Evolutionary conservation across 208 protist species (phyloP).

Genomic region (Trypanosoma mega): DNA sequence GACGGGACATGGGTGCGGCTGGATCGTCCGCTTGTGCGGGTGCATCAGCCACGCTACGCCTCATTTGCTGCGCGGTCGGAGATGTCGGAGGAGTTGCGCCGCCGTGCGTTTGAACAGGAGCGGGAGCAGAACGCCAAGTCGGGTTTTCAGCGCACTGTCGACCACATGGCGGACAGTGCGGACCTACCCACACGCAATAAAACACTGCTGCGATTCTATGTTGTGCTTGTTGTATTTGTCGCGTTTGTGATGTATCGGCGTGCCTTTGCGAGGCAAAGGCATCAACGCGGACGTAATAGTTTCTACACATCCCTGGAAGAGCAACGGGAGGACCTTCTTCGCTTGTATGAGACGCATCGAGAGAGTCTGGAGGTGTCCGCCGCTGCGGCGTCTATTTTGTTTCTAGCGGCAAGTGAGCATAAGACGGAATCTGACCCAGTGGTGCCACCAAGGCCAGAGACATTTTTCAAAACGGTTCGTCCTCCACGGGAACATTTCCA

Average conservation of each 20-base stretch:
- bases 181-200: constrained; percentile 64
- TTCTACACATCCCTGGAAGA: constrained; percentile 66
- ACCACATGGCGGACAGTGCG: constrained; percentile 58
- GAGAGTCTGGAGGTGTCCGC: constrained; percentile 49
- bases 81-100: constrained; percentile 65
- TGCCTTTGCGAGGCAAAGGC: constrained; percentile 55
- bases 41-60: constrained; percentile 66
- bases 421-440: constrained; percentile 46
- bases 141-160: constrained; percentile 50
- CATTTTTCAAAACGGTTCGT: constrained; percentile 42
- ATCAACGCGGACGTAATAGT: constrained; percentile 36
- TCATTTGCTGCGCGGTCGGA: constrained; percentile 58
- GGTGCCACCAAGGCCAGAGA: constrained; percentile 40
- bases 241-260: constrained; percentile 65
- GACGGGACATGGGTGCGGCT: constrained; percentile 78
- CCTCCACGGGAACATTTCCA: constrained; percentile 66
- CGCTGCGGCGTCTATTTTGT: constrained; percentile 58
- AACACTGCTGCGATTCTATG: constrained; percentile 44
- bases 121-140: constrained; percentile 70
- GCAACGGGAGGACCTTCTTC: constrained; percentile 37
- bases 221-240: constrained; percentile 32
- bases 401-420: constrained; percentile 47
- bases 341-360: constrained; percentile 43
- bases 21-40: constrained; percentile 48
- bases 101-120: constrained; percentile 53